A percentile compares a stretch with the other conserved stretches of the same genome.
These are phyloP conservation scores for Coelastrella sp. DNA, from an alignment of 139 green algal species.

Conservation along the genomic window DNA sequence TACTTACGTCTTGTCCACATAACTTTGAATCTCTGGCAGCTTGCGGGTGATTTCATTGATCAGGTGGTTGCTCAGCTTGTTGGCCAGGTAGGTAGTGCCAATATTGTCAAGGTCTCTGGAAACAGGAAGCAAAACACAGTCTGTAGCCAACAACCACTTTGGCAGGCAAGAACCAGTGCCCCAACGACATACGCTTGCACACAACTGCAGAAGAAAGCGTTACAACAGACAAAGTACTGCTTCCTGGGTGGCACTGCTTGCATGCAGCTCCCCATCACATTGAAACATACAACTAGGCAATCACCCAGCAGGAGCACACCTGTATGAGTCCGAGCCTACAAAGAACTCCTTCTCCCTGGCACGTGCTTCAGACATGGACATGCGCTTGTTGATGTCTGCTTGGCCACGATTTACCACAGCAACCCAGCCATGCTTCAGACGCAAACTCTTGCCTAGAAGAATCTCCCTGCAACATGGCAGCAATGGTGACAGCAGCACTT, in stretches of 20 bases:
- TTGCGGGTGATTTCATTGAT: constrained; percentile 86
- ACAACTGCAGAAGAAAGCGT: too few relatives aligned
- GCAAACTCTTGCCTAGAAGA: constrained; percentile 78
- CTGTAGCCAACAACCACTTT: background rate
- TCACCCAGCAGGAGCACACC: background rate
- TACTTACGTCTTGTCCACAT: constrained; percentile 70
- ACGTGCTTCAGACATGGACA: constrained; percentile 80
- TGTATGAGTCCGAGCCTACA: constrained; percentile 59
- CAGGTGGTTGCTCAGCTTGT: constrained; percentile 85
- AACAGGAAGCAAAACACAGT: background rate
- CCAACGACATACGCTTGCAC: too few relatives aligned
- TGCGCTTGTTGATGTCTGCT: constrained; percentile 89
- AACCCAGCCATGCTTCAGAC: constrained; percentile 92
- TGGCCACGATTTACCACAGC: constrained; percentile 94
- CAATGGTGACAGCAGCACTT: too few relatives aligned
- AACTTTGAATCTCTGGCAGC: constrained; percentile 87
- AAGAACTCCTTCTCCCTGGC: constrained; percentile 88
- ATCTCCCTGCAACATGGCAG: constrained; percentile 86
- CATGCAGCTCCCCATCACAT: too few relatives aligned
- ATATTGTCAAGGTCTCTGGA: constrained; percentile 62
- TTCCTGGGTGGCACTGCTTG: too few relatives aligned
- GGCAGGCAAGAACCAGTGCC: too few relatives aligned
- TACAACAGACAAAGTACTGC: too few relatives aligned
- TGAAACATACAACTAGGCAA: too few relatives aligned
- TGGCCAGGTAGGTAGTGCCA: constrained; percentile 80